Conservation (phyloP, 2,329 filamentous ascomycete genomes). For the Furcasterigmium sp. region DNA sequence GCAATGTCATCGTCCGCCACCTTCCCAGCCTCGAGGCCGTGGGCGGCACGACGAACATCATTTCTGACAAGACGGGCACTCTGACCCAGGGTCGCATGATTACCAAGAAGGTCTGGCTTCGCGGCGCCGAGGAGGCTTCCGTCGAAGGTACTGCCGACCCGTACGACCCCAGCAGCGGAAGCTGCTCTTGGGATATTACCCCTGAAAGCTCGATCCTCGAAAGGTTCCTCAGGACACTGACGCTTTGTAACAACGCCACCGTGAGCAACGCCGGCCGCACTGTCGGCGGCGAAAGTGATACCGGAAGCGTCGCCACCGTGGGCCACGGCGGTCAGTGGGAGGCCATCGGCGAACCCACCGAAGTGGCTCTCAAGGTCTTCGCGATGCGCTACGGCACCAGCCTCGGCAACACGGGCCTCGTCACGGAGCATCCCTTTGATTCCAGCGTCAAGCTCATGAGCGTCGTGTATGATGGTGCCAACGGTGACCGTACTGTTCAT, state of each 20-base stretch:
- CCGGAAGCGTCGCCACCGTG: conserved; percentile 38
- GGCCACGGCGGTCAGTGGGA: conserved; percentile 41
- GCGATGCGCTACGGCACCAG: conserved; percentile 60
- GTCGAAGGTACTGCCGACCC: conserved; percentile 53
- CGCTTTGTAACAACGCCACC: conserved; percentile 56
- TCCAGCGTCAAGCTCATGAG: conserved; percentile 72
- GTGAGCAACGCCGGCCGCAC: conserved; percentile 37
- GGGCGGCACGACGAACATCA: conserved; percentile 64
- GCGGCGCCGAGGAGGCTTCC: conserved; percentile 43
- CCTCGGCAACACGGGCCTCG: conserved; percentile 35
- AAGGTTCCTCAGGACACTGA: conserved; percentile 46
- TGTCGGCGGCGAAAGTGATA: conserved; percentile 41
- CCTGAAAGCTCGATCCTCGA: conserved; percentile 27
- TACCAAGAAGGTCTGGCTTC: conserved; percentile 56
- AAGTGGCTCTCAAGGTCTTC: conserved; percentile 72
- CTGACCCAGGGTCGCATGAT: conserved; percentile 64
- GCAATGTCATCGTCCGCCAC: conserved; percentile 61
- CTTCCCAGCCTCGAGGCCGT: conserved; percentile 62
- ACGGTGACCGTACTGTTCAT: conserved; percentile 36
- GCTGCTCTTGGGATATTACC: conserved; percentile 35
- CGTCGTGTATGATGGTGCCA: conserved; percentile 50
- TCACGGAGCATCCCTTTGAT: conserved; percentile 68
- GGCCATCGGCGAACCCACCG: conserved; percentile 63
- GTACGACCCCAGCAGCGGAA: conserved; percentile 56
- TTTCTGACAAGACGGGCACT: conserved; percentile 67